Conservation (phyloP, 352 stramenopile genomes). For the Phytophthora tubulina region DNA sequence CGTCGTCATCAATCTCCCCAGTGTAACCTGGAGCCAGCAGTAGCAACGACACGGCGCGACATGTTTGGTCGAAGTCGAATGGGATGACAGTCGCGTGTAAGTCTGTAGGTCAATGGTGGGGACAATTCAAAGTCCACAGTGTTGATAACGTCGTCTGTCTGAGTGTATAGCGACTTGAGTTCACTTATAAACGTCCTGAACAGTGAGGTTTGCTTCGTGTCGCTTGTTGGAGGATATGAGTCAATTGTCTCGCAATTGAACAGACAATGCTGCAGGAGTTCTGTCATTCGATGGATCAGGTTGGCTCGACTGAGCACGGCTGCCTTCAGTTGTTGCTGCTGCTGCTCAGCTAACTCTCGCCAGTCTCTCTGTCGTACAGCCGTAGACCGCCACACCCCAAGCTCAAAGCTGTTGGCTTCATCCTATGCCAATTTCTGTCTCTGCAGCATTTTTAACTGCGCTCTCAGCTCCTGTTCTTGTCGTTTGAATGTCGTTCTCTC, state of each 20-base stretch:
- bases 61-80: constrained; percentile 1
- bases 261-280: constrained; percentile 3
- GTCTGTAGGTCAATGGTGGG: constrained; percentile 1
- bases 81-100: constrained; percentile 8
- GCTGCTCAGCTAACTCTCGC: constrained; percentile 8
- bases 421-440: neutral
- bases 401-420: neutral
- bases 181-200: constrained; percentile 26
- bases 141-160: constrained; percentile 19
- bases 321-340: constrained; percentile 12
- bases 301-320: constrained; percentile 1
- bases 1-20: neutral
- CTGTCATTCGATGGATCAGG: constrained; percentile 18
- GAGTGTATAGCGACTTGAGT: constrained; percentile 20
- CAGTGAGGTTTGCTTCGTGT: neutral
- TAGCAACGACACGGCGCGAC: neutral
- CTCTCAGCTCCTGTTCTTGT: constrained; percentile 16
- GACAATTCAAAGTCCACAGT: neutral
- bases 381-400: constrained; percentile 12
- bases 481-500: constrained; percentile 12
- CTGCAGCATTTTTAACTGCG: constrained; percentile 1
- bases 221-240: no score
- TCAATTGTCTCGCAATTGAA: neutral
- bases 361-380: constrained; percentile 22
- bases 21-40: neutral